Conservation (phyloP, 2,329 filamentous ascomycete genomes). For the Escovopsis sp. region DNA sequence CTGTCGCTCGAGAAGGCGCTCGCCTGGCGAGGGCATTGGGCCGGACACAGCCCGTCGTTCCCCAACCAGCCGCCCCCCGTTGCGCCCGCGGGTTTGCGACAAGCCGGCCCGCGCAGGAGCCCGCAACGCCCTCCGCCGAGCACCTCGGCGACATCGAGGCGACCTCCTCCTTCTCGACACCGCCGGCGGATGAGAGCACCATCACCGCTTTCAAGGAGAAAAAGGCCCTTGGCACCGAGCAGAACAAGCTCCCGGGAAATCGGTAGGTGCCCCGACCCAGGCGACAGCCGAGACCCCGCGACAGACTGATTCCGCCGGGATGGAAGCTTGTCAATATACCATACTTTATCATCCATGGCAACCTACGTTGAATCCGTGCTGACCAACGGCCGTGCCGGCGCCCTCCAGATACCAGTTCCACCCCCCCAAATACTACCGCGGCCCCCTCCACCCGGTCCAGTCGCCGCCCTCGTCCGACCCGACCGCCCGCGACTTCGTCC, state of each 20-base stretch:
- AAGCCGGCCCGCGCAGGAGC: constrained; percentile 24
- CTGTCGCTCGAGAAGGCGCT: constrained; percentile 25
- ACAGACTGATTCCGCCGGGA: too few species aligned
- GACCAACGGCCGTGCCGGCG: too few species aligned
- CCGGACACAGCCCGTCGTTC: constrained; percentile 12
- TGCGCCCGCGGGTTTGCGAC: constrained; percentile 30
- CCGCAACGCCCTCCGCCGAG: constrained; percentile 9
- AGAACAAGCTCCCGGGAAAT: constrained; percentile 29
- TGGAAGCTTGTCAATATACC: constrained; percentile 11
- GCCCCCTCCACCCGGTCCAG: constrained; percentile 84
- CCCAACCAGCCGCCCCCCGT: constrained; percentile 9
- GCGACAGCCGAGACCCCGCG: background rate
- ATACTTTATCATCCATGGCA: background rate
- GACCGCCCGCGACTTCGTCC: constrained; percentile 72
- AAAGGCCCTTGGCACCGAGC: constrained; percentile 20
- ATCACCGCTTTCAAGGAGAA: constrained; percentile 27
- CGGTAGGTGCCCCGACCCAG: constrained; percentile 17
- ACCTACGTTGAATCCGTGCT: too few species aligned
- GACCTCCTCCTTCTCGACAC: constrained; percentile 32
- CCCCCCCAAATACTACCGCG: constrained; percentile 86
- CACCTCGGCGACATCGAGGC: constrained; percentile 34
- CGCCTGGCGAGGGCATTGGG: constrained; percentile 20
- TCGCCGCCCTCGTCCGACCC: constrained; percentile 78
- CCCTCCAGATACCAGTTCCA: constrained; percentile 74
- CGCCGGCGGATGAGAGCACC: constrained; percentile 23